phyloP scores from a whole-genome alignment of 2,329 filamentous ascomycete genomes.

The Ophiostoma triangulosporum region DNA sequence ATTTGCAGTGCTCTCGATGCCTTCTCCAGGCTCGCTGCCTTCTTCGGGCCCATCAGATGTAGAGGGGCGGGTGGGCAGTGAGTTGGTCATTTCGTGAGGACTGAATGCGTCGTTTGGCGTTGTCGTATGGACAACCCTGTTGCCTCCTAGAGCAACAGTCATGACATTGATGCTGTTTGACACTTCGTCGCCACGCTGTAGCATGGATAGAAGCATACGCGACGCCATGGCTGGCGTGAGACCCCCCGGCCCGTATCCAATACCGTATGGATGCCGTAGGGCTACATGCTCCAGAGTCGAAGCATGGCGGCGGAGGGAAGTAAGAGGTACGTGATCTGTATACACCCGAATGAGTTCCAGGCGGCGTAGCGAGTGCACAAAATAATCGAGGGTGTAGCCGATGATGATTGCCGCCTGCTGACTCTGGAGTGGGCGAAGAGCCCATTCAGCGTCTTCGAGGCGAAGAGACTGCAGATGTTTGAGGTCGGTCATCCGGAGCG shows the following conservation, averaged over 20 bases:
- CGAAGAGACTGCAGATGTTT: slow-evolving; percentile 24
- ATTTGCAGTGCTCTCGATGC: background rate
- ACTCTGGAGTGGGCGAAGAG: slow-evolving; percentile 20
- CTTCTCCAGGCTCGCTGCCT: background rate
- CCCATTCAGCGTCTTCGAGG: slow-evolving; percentile 31
- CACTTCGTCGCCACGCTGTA: background rate
- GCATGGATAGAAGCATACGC: background rate
- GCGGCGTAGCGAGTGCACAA: slow-evolving; percentile 24
- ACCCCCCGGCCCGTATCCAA: slow-evolving; percentile 1
- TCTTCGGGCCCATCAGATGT: background rate
- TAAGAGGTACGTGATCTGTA: slow-evolving; percentile 25
- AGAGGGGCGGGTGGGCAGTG: background rate
- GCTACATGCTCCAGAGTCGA: slow-evolving; percentile 24
- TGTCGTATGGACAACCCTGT: background rate
- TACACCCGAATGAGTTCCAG: slow-evolving; percentile 29
- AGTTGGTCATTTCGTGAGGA: background rate
- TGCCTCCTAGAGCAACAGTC: background rate
- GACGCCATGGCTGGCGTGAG: background rate
- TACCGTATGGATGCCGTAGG: slow-evolving; percentile 25
- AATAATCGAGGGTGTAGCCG: slow-evolving; percentile 24
- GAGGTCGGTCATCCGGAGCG: slow-evolving; percentile 26
- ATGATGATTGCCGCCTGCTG: slow-evolving; percentile 27
- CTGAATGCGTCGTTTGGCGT: background rate
- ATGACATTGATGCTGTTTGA: background rate
- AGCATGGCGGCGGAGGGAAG: slow-evolving; percentile 26